Evolutionary conservation across 768 basidiomycete species (phyloP), one percentile per base, ranked within the genome.

Genomic region (Phylloporus sp.): DNA sequence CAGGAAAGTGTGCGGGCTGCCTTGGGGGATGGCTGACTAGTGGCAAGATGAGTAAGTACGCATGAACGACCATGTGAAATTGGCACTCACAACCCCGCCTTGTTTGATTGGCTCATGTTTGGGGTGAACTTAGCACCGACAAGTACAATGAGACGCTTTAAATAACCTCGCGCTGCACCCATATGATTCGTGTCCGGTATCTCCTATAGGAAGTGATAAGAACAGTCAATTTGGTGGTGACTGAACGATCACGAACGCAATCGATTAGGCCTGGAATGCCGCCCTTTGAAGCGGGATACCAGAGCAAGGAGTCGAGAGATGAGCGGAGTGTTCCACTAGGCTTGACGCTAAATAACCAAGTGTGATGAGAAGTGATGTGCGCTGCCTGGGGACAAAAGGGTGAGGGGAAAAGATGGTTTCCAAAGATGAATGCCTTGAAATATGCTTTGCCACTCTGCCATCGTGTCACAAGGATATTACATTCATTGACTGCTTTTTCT

Each of bases 131-230:
- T 76, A 1, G 81, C 92, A 2, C 92, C 94, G 78, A 91, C 82
- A 5, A 80, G 70, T 6, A 71, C 71, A 45, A 97, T 88, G 15
- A 97, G 73, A 55, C 82, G 84, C 72, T 92, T 92, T 45, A 97
- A 76, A 62, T 95, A 95, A 47, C 95, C 93, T 3, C 93, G 78
- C 6, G 88, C 79, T 32, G 85, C 82, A 3, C 94, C 93, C 0
- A 88, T 88, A 64, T 94, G 95, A 63, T 95, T 95, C 0, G 92
- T 92, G 2, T 95, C 76, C 0, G 92, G 89, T 49, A 95, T 84
- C 57, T 81, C 76, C 88, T 92, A 54, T 2, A 45, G 46, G 54
- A 23, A 13, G 8, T 3, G 46, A 45, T 29, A 34, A 51, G 20
- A 26, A 56, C 6, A 31, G 41, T n/a, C n/a, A 29, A 8, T 24